Evolutionary conservation across 495 filamentous ascomycete genomes (phyloP), one percentile per base, ranked within the genome.

Genomic region (Bacidia rubella): DNA sequence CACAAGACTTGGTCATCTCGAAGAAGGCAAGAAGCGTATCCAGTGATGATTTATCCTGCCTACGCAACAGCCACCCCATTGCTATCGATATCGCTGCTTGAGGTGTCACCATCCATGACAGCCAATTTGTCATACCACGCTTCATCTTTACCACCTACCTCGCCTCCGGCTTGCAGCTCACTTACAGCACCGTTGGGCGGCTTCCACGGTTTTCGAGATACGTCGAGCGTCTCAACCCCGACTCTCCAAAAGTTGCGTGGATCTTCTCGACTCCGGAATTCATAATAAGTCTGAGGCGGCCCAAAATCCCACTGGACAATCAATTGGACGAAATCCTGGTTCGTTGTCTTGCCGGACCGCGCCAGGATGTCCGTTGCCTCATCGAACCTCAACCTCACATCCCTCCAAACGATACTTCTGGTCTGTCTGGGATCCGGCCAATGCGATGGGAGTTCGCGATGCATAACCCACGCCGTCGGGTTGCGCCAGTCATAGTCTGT

Each of bases 11-110:
- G 78, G 83, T 44, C 87, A 85, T 63, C 69, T 93, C 38, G 90
- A 96, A 65, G 90, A 97, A 62, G 90, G 90, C 17, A 97, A 97
- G 74, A 95, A 95, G 71, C 85, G 90, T 68, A 87, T 92, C 57
- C 89, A 95, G 63, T 94, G 69, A n/a, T 35, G 29, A 35, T 35
- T 15, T 35, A 7, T 15, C 5, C 15, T 5, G 29, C 15, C 29
- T 35, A 60, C 15, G 29, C 29, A 5, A 15, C 29, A 35, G 29
- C 29, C 15, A 35, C 29, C 5, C 29, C 29, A 7, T 35, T 15
- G 29, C 29, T 35, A 35, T 35, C 29, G 15, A 35, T 15, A 35
- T 35, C 29, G 5, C 15, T 35, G 29, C n/a, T n/a, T n/a, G n/a
- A n/a, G n/a, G n/a, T n/a, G n/a, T n/a, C n/a, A n/a, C 29, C 29